Percentiles rank a stretch among this genome's conserved stretches.
Evolutionary conservation across 2,329 filamentous ascomycete species (phyloP).

Genomic region (Penicillium janthinellum): DNA sequence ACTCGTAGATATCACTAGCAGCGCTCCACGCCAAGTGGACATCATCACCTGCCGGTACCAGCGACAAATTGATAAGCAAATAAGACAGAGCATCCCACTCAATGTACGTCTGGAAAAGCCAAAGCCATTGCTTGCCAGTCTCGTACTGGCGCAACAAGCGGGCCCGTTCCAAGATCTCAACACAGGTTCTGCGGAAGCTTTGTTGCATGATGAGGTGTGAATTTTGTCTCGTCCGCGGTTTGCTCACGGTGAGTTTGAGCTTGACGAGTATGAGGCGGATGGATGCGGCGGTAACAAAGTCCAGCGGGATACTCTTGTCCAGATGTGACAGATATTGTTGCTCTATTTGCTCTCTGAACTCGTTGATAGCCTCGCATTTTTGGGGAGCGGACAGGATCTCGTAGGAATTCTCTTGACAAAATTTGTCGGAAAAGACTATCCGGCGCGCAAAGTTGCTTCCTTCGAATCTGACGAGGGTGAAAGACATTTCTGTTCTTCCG

Average conservation of each 20-base stretch:
- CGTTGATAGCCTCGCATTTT: background rate
- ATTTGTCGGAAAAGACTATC: background rate
- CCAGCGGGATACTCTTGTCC: constrained; percentile 17
- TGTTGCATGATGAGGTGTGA: constrained; percentile 1
- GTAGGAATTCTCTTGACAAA: background rate
- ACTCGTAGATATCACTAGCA: constrained; percentile 14
- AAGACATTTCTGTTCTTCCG: background rate
- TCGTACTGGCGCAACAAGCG: constrained; percentile 16
- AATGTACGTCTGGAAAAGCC: constrained; percentile 24
- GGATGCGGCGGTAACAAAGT: constrained; percentile 16
- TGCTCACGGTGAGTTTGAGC: constrained; percentile 16
- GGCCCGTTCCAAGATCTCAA: constrained; percentile 22
- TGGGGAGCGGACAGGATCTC: background rate
- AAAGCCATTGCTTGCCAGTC: constrained; percentile 20
- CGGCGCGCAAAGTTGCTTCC: background rate
- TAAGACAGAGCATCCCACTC: constrained; percentile 25
- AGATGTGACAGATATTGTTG: constrained; percentile 19
- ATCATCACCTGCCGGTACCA: background rate
- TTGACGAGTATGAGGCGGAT: constrained; percentile 19
- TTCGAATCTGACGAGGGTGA: background rate
- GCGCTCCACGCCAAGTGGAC: constrained; percentile 8
- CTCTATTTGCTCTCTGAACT: background rate
- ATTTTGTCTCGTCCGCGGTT: constrained; percentile 5
- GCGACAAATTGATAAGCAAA: constrained; percentile 16
- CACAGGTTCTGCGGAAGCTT: constrained; percentile 11